Conservation (phyloP, 2,329 filamentous ascomycete genomes). For the Leptographium wingfieldii region DNA sequence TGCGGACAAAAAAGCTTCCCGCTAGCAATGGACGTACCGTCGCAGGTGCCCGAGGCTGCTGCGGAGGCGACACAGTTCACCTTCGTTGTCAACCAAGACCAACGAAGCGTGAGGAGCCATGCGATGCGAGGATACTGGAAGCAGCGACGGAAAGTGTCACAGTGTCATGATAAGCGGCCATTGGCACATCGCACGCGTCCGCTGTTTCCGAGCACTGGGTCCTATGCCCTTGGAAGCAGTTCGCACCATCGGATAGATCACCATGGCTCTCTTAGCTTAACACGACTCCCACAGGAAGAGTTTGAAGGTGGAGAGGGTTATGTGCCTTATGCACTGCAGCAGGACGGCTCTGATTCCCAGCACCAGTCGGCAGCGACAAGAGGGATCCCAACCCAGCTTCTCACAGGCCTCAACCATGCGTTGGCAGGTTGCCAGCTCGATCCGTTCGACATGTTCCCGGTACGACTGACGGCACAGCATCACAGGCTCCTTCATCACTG, state of each 20-base stretch:
- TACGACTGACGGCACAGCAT: constrained; percentile 20
- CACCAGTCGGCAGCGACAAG: not conserved
- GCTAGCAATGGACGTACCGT: not conserved
- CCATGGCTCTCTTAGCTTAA: not conserved
- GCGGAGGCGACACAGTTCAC: not conserved
- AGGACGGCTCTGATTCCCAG: not conserved
- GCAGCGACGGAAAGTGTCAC: constrained; percentile 13
- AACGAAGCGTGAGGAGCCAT: constrained; percentile 19
- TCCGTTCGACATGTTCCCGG: constrained; percentile 23
- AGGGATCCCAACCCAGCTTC: constrained; percentile 12
- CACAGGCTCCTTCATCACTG: constrained; percentile 25
- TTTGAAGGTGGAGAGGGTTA: not conserved
- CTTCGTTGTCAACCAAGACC: constrained; percentile 3
- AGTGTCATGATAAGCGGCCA: not conserved
- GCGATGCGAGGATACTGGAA: constrained; percentile 25
- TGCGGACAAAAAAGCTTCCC: not conserved
- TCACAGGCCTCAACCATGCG: constrained; percentile 18
- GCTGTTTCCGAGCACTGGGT: not conserved
- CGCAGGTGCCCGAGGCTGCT: not conserved
- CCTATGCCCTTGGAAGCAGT: not conserved
- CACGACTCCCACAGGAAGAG: not conserved
- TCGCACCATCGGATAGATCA: not conserved
- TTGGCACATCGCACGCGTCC: not conserved
- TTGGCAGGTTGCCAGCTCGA: constrained; percentile 18
- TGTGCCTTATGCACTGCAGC: not conserved